Evolutionary conservation across 768 basidiomycete genomes (phyloP).

Genomic region (Mycena venus): DNA sequence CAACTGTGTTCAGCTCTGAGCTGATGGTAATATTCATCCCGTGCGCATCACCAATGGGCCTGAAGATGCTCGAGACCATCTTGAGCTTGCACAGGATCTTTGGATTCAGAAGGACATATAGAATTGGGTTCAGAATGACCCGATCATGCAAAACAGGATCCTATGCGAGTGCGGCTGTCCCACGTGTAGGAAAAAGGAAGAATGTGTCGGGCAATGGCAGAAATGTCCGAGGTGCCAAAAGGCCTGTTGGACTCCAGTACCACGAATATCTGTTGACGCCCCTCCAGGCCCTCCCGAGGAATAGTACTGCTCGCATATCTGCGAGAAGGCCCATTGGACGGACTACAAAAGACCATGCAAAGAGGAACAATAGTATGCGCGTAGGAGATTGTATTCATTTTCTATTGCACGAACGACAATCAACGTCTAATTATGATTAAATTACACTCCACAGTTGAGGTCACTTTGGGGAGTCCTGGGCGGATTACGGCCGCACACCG

Average conservation of each 20-base stretch:
- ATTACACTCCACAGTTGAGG: too few relatives aligned
- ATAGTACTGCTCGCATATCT: constrained; percentile 19
- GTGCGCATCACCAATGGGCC: constrained; percentile 47
- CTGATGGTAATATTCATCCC: constrained; percentile 42
- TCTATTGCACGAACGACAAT: too few relatives aligned
- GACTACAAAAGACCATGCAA: constrained; percentile 3
- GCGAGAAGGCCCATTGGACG: constrained; percentile 15
- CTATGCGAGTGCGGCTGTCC: constrained; percentile 50
- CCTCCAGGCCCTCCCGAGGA: neutral
- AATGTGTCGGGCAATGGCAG: constrained; percentile 45
- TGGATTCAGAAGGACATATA: constrained; percentile 58
- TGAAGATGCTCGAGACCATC: constrained; percentile 61
- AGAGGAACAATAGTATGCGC: neutral
- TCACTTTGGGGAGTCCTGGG: too few relatives aligned
- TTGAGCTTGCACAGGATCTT: constrained; percentile 58
- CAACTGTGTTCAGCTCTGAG: constrained; percentile 39
- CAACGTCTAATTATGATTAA: too few relatives aligned
- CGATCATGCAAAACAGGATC: constrained; percentile 47
- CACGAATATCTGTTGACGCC: neutral
- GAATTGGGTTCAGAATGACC: constrained; percentile 55
- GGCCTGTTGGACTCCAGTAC: neutral
- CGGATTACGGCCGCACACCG: too few relatives aligned
- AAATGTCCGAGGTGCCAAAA: constrained; percentile 23
- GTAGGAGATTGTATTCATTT: neutral
- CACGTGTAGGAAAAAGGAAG: constrained; percentile 49